A percentile compares a stretch with the other conserved stretches of the same genome.
Evolutionary conservation across 306 rosid species (phyloP).

Genomic region (Pterocarpus macrocarpus): DNA sequence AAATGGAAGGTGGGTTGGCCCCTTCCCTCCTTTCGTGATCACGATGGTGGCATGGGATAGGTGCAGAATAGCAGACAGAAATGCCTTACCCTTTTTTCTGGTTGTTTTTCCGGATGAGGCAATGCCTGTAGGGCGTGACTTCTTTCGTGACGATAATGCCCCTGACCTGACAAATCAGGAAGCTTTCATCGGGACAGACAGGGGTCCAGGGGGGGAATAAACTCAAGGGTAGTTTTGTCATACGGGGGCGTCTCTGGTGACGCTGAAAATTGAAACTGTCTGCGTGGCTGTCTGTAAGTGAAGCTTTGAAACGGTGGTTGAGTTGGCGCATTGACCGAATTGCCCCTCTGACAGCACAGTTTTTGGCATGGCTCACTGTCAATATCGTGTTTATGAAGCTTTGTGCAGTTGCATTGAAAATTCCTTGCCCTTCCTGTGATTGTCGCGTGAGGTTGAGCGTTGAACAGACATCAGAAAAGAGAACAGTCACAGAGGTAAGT

Average conservation of each 20-base stretch:
- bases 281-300: constrained; percentile 1
- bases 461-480: background rate
- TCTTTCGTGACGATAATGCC: constrained; percentile 43
- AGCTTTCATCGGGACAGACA: background rate
- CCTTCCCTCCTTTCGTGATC: no score
- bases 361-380: constrained; percentile 18
- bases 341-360: constrained; percentile 27
- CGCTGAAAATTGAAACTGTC: background rate
- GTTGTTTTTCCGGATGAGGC: no score
- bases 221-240: constrained; percentile 39
- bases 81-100: no score
- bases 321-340: constrained; percentile 15
- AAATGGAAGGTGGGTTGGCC: background rate
- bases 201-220: background rate
- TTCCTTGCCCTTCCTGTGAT: constrained; percentile 3
- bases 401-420: constrained; percentile 36
- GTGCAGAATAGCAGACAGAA: no score
- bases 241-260: background rate
- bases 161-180: background rate
- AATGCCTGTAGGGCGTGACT: no score
- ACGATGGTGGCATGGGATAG: no score
- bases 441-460: constrained; percentile 4
- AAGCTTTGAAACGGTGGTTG: constrained; percentile 39
- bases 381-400: constrained; percentile 43
- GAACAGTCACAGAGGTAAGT: background rate